A percentile compares a stretch with the other conserved stretches of the same genome.
phyloP scores from a whole-genome alignment of 179 eudicot species.

The Corrigiola litoralis region DNA sequence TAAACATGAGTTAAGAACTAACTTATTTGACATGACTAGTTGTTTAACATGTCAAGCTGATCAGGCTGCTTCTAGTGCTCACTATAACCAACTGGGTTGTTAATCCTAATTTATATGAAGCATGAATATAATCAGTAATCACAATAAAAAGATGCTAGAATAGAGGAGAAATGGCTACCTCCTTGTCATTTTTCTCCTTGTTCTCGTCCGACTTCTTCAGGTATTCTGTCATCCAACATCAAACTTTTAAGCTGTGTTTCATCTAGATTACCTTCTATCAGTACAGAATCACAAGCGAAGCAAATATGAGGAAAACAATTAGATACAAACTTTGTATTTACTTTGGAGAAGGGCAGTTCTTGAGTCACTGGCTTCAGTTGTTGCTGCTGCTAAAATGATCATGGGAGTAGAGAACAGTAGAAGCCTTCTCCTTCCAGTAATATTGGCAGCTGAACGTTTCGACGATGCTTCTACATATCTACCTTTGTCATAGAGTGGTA shows the following conservation, averaged over 20 bases:
- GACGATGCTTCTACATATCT: background rate
- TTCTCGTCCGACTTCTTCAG: slow-evolving; percentile 91
- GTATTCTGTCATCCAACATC: slow-evolving; percentile 42
- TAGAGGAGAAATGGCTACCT: slow-evolving; percentile 36
- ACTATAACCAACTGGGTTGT: background rate
- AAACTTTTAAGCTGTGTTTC: background rate
- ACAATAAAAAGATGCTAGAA: background rate
- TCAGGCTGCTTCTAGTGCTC: no score
- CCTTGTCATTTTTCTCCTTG: slow-evolving; percentile 88
- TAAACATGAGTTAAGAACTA: no score
- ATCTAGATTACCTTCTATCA: background rate
- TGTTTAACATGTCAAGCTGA: background rate
- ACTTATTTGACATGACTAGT: no score
- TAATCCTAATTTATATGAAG: background rate
- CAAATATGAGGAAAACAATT: background rate
- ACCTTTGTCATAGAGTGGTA: slow-evolving; percentile 7
- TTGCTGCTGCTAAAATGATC: slow-evolving; percentile 23
- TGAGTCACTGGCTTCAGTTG: slow-evolving; percentile 37
- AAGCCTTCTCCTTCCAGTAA: slow-evolving; percentile 44
- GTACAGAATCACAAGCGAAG: background rate
- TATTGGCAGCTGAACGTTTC: background rate
- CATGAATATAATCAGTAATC: background rate
- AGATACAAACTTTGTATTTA: background rate
- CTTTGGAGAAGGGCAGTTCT: slow-evolving; percentile 54
- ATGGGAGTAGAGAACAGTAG: slow-evolving; percentile 35